A percentile compares a stretch with the other conserved stretches of the same genome.
Evolutionary conservation across 163 green algal genomes (phyloP).

Genomic region (Scenedesmus sp.): DNA sequence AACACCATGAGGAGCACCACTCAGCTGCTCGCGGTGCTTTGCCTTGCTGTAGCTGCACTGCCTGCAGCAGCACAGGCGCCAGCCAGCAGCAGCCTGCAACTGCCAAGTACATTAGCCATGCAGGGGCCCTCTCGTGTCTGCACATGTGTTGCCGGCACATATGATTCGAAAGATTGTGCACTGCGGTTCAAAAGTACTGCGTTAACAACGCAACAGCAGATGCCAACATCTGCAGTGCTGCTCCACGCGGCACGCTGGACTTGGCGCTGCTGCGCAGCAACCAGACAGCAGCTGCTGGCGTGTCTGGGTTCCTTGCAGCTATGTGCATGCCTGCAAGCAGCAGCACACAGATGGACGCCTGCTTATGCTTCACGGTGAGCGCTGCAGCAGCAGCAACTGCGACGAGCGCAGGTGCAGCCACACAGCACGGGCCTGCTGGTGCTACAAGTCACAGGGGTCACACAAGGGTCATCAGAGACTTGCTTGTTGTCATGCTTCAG

Average conservation of each 20-base stretch:
- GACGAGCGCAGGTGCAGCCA: neutral
- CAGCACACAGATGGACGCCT: conserved; percentile 31
- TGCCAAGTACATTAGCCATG: neutral
- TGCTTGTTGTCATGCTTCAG: too few relatives aligned
- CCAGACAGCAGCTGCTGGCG: conserved; percentile 21
- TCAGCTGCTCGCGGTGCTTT: neutral
- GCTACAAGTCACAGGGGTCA: too few relatives aligned
- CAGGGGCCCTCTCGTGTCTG: neutral
- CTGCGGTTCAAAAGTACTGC: conserved; percentile 23
- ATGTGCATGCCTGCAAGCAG: conserved; percentile 15
- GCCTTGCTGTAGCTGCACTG: neutral
- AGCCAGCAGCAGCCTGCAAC: neutral
- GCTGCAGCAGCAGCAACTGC: too few relatives aligned
- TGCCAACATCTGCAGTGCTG: conserved; percentile 1
- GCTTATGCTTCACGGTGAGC: conserved; percentile 14
- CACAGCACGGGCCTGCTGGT: too few relatives aligned
- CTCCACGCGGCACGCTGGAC: neutral
- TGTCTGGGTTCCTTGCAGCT: conserved; percentile 6
- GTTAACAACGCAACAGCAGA: conserved; percentile 22
- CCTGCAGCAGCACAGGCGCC: neutral
- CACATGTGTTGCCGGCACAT: neutral
- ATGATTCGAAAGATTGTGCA: neutral
- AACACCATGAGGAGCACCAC: neutral
- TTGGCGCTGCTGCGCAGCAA: neutral
- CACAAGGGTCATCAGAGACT: too few relatives aligned